phyloP scores from a whole-genome alignment of 2,329 filamentous ascomycete genomes.

The Colletotrichum sidae region DNA sequence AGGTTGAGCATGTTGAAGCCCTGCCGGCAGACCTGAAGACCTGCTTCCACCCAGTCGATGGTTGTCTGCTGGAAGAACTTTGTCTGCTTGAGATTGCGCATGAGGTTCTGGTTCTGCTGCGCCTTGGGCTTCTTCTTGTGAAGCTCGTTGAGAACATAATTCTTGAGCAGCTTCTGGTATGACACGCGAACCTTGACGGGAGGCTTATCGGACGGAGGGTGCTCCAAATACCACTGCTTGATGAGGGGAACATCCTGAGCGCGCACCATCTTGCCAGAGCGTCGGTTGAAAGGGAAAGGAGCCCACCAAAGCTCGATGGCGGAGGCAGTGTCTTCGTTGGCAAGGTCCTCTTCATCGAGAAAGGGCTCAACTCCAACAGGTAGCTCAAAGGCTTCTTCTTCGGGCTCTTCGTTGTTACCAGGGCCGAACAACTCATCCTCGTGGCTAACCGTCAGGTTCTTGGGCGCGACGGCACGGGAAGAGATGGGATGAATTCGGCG shows the following conservation, averaged over 20 bases:
- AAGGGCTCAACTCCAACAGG: slow-evolving; percentile 87
- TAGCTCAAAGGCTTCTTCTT: slow-evolving; percentile 88
- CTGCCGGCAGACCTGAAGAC: slow-evolving; percentile 96
- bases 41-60: slow-evolving; percentile 99
- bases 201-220: slow-evolving; percentile 85
- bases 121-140: slow-evolving; percentile 97
- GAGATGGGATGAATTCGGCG: slow-evolving; percentile 98
- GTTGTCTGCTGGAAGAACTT: slow-evolving; percentile 99
- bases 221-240: slow-evolving; percentile 98
- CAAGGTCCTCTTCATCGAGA: slow-evolving; percentile 87
- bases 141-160: slow-evolving; percentile 93
- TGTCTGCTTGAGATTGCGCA: slow-evolving; percentile 90
- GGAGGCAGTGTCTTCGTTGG: slow-evolving; percentile 87
- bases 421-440: slow-evolving; percentile 93
- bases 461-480: slow-evolving; percentile 90
- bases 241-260: slow-evolving; percentile 97
- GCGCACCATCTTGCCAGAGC: slow-evolving; percentile 95
- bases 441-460: slow-evolving; percentile 90
- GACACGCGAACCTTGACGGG: slow-evolving; percentile 98
- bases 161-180: slow-evolving; percentile 97
- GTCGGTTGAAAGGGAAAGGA: slow-evolving; percentile 92
- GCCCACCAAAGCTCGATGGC: slow-evolving; percentile 99
- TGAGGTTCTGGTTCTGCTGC: slow-evolving; percentile 91
- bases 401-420: slow-evolving; percentile 77
- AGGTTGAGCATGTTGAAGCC: slow-evolving; percentile 99